These are phyloP conservation scores for Pichia deserticola DNA, from an alignment of 805 yeast species.

Conservation along the genomic window DNA sequence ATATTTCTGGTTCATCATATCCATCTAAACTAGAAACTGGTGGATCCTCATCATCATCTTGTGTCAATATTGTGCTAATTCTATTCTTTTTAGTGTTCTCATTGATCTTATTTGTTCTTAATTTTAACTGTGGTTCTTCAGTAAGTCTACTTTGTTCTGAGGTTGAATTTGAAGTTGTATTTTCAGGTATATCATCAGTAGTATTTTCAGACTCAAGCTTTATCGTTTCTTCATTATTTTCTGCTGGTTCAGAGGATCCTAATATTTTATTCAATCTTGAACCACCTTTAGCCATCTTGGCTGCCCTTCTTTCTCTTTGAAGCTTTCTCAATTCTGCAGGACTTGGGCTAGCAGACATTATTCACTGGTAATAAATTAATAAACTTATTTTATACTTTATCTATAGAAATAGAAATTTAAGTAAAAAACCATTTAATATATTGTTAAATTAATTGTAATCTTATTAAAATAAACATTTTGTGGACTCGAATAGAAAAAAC, in stretches of 20 bases:
- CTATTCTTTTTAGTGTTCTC: neutral
- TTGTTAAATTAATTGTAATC: too few species aligned
- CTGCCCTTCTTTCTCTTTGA: slow-evolving; percentile 57
- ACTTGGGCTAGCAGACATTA: slow-evolving; percentile 27
- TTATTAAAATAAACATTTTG: too few species aligned
- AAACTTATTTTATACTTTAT: too few species aligned
- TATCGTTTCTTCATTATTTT: neutral
- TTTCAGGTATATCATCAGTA: too few species aligned
- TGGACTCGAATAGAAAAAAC: too few species aligned
- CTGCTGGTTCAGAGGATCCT: slow-evolving; percentile 17
- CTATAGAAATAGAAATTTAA: too few species aligned
- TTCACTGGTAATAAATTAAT: neutral
- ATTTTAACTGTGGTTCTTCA: slow-evolving; percentile 1
- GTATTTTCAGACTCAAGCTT: too few species aligned
- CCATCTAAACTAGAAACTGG: slow-evolving; percentile 8
- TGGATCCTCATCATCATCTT: slow-evolving; percentile 10
- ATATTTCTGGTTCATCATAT: slow-evolving; percentile 8
- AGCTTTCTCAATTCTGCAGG: slow-evolving; percentile 54
- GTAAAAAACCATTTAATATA: too few species aligned
- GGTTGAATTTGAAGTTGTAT: neutral
- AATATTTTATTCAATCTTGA: slow-evolving; percentile 45
- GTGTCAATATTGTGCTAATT: neutral
- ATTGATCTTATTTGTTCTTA: slow-evolving; percentile 11
- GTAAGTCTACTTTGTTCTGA: neutral
- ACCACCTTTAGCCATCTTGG: slow-evolving; percentile 52